Conservation (phyloP, 331 rosid species). For the Acacia concinna region DNA sequence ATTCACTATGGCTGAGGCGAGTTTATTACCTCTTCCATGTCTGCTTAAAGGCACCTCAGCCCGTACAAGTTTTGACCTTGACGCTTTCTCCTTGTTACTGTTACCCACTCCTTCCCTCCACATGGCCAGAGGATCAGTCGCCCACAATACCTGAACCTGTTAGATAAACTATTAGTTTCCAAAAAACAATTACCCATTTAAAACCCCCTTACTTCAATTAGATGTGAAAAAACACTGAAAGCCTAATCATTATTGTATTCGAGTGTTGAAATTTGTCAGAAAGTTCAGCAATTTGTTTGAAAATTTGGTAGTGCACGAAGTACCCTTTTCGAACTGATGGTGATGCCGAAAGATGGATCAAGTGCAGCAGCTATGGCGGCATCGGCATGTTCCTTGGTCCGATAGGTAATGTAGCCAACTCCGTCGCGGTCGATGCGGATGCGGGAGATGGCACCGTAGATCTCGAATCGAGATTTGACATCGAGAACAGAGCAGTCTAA, state of each 20-base stretch:
- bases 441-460: conserved; percentile 87
- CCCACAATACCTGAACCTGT: conserved; percentile 89
- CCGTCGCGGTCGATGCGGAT: conserved; percentile 88
- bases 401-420: conserved; percentile 66
- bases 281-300: background rate
- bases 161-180: conserved; percentile 5
- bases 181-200: background rate
- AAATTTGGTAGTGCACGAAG: background rate
- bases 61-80: conserved; percentile 73
- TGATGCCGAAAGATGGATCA: conserved; percentile 71
- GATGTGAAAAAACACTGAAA: background rate
- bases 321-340: conserved; percentile 57
- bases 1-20: conserved; percentile 72
- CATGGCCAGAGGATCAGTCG: conserved; percentile 75
- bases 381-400: conserved; percentile 69
- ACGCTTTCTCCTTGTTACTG: conserved; percentile 44
- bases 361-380: conserved; percentile 69
- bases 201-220: conserved; percentile 2
- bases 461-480: conserved; percentile 89
- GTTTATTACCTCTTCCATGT: conserved; percentile 78
- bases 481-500: conserved; percentile 81
- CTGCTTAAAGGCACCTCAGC: conserved; percentile 79
- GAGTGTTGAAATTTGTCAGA: background rate
- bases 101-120: conserved; percentile 89
- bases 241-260: no score